Percentiles rank a stretch among this genome's conserved stretches.
Conservation (phyloP, 768 basidiomycete species). For the Cantharellus cinnabarinus region DNA sequence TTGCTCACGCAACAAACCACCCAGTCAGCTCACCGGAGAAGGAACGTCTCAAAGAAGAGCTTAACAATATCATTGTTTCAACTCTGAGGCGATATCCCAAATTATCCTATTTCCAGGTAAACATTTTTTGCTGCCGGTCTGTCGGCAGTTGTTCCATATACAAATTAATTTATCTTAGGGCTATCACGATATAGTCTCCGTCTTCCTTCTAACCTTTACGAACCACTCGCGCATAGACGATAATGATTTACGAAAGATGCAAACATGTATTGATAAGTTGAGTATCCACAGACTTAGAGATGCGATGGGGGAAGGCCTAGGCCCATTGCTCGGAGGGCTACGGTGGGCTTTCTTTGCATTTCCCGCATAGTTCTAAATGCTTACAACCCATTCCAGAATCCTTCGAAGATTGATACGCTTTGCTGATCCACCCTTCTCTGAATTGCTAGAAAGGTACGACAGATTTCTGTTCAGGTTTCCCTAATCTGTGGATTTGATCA, state of each 20-base stretch:
- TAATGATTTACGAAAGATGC: constrained; percentile 11
- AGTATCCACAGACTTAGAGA: constrained; percentile 66
- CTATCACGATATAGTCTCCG: constrained; percentile 82
- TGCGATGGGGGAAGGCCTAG: constrained; percentile 69
- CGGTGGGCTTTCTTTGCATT: constrained; percentile 22
- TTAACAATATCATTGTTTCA: constrained; percentile 53
- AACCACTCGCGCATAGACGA: constrained; percentile 33
- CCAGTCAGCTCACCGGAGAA: constrained; percentile 11
- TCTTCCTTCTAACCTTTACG: constrained; percentile 58
- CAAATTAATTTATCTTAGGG: constrained; percentile 28
- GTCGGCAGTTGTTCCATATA: neutral
- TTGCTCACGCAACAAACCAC: constrained; percentile 16
- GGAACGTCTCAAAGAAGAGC: constrained; percentile 25
- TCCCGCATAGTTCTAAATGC: constrained; percentile 3
- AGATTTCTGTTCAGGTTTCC: constrained; percentile 2
- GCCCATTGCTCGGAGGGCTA: constrained; percentile 66
- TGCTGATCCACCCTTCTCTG: constrained; percentile 48
- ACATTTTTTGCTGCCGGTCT: constrained; percentile 2
- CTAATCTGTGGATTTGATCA: neutral
- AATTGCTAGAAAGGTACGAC: constrained; percentile 43
- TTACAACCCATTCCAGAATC: constrained; percentile 20
- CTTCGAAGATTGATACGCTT: constrained; percentile 52
- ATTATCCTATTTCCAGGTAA: constrained; percentile 68
- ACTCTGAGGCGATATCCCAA: constrained; percentile 53
- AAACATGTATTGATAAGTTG: constrained; percentile 31